These are phyloP conservation scores for Taphrina communis DNA, from an alignment of 1,139 yeast species.

Conservation along the genomic window DNA sequence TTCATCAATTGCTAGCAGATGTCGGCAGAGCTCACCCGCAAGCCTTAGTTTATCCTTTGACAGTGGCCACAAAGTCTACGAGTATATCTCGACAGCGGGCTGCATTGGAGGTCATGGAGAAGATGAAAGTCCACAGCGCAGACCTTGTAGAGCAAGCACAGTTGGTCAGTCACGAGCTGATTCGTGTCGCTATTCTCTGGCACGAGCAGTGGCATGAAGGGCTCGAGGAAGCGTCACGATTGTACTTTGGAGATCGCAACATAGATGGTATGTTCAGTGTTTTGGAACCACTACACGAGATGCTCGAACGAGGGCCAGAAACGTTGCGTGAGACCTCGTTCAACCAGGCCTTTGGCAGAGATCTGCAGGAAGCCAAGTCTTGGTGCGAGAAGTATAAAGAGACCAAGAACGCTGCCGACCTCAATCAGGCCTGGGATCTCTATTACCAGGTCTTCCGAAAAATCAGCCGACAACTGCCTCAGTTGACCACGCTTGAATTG, in stretches of 20 bases:
- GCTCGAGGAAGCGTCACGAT: constrained; percentile 91
- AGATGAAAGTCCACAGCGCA: constrained; percentile 88
- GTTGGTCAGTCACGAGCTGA: constrained; percentile 88
- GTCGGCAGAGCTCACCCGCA: constrained; percentile 96
- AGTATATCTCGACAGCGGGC: constrained; percentile 88
- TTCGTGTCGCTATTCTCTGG: constrained; percentile 95
- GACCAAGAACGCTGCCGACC: constrained; percentile 81
- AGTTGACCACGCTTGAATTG: constrained; percentile 79
- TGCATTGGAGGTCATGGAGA: constrained; percentile 87
- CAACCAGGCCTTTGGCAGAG: constrained; percentile 91
- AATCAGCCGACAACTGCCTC: constrained; percentile 86
- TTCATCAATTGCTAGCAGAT: constrained; percentile 81
- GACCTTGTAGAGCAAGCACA: constrained; percentile 88
- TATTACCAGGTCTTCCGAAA: constrained; percentile 92
- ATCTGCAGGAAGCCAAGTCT: constrained; percentile 87
- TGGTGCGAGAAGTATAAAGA: constrained; percentile 88
- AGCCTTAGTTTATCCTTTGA: constrained; percentile 90
- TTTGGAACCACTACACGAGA: constrained; percentile 83
- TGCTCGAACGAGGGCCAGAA: constrained; percentile 85
- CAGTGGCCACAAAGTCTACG: constrained; percentile 95
- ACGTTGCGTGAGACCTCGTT: constrained; percentile 92
- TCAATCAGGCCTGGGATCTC: constrained; percentile 98
- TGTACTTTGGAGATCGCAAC: constrained; percentile 92
- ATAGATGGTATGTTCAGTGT: constrained; percentile 93
- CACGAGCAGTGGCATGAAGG: constrained; percentile 99